A percentile compares a stretch with the other conserved stretches of the same genome.
phyloP scores from a whole-genome alignment of 2,329 filamentous ascomycete genomes.

The Nemania sp. region DNA sequence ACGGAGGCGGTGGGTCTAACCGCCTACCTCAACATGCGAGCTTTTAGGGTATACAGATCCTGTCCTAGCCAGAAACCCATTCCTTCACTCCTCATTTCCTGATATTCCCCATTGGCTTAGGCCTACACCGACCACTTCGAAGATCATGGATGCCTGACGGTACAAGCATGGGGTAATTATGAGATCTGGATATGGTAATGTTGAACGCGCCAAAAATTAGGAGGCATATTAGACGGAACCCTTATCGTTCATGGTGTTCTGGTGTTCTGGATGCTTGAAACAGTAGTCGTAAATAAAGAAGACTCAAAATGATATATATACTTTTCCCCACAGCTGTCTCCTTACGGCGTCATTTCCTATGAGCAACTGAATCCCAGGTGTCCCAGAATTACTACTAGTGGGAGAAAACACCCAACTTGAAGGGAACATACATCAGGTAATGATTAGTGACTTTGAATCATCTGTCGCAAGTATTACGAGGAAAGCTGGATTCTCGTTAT shows the following conservation, averaged over 20 bases:
- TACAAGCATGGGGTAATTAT: neutral
- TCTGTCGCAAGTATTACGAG: neutral
- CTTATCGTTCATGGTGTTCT: neutral
- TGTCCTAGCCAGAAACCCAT: neutral
- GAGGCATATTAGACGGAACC: neutral
- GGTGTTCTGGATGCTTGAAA: neutral
- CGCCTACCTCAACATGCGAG: neutral
- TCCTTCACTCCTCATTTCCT: too few relatives aligned
- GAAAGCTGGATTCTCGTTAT: neutral
- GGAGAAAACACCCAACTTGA: neutral
- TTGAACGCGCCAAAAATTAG: neutral
- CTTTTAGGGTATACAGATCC: neutral
- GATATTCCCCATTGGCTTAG: neutral
- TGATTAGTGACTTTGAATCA: constrained; percentile 5
- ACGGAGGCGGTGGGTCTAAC: neutral
- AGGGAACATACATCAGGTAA: neutral
- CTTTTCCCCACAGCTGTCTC: too few relatives aligned
- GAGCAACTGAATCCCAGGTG: neutral
- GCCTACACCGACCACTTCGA: neutral
- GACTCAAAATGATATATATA: neutral
- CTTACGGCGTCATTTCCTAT: too few relatives aligned
- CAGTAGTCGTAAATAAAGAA: neutral
- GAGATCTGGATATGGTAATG: neutral
- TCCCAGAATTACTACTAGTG: neutral
- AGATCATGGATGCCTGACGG: neutral